Conservation (phyloP, 257 asterid species). For the Solanum bulbocastanum region DNA sequence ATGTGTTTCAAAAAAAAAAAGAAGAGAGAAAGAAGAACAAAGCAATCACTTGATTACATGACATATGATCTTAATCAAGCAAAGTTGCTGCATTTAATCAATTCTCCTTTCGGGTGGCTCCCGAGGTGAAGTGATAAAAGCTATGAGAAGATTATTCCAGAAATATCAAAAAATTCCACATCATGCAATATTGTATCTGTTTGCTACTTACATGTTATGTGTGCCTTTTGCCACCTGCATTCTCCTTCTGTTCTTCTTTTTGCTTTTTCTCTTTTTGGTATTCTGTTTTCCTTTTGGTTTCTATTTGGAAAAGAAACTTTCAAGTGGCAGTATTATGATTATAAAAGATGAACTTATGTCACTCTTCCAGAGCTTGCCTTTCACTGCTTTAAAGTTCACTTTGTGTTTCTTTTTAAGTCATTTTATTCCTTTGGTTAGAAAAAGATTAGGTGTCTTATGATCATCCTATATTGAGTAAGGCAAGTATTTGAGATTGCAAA, state of each 20-base stretch:
- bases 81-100: neutral
- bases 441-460: neutral
- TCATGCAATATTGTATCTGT: neutral
- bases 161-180: neutral
- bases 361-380: neutral
- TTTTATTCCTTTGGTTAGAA: neutral
- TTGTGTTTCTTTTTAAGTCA: neutral
- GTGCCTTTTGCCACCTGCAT: neutral
- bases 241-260: neutral
- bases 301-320: neutral
- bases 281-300: neutral
- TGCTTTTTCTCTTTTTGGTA: neutral
- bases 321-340: neutral
- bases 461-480: neutral
- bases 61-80: neutral
- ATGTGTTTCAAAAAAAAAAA: neutral
- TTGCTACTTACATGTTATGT: neutral
- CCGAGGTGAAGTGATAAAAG: neutral
- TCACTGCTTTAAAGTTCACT: neutral
- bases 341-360: neutral
- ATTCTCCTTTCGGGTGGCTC: neutral
- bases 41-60: neutral
- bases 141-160: neutral
- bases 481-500: neutral
- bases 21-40: neutral